Percentiles rank a stretch among this genome's conserved stretches.
phyloP scores from a whole-genome alignment of 805 yeast genomes.

The Lachancea cidri region DNA sequence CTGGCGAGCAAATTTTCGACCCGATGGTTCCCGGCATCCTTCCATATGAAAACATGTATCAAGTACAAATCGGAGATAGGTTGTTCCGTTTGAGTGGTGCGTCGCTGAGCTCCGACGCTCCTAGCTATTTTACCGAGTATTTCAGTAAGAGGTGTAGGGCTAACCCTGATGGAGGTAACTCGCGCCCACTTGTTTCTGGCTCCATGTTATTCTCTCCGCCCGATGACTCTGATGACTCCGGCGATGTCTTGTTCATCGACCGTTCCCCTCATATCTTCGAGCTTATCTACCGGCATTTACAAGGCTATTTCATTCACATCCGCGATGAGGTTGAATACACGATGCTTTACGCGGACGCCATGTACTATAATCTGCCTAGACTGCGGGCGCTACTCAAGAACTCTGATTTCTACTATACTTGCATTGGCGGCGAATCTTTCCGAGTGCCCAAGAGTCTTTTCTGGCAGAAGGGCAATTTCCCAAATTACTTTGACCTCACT shows the following conservation, averaged over 20 bases:
- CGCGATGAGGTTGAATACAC: slow-evolving; percentile 55
- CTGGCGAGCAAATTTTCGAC: slow-evolving; percentile 18
- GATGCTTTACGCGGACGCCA: slow-evolving; percentile 62
- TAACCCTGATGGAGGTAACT: background rate
- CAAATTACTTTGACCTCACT: slow-evolving; percentile 70
- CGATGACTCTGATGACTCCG: slow-evolving; percentile 8
- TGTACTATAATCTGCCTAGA: slow-evolving; percentile 61
- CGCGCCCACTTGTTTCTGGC: no score
- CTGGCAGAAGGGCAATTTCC: slow-evolving; percentile 58
- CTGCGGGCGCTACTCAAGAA: slow-evolving; percentile 44
- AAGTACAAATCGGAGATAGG: slow-evolving; percentile 63
- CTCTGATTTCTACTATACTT: slow-evolving; percentile 50
- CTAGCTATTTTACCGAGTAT: slow-evolving; percentile 78
- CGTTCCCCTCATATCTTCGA: slow-evolving; percentile 67
- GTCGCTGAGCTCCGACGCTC: slow-evolving; percentile 78
- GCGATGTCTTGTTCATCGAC: slow-evolving; percentile 56
- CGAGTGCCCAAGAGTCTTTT: slow-evolving; percentile 54
- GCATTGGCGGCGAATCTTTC: slow-evolving; percentile 57
- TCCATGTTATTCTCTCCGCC: no score
- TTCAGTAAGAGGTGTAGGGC: slow-evolving; percentile 34
- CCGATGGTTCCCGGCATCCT: slow-evolving; percentile 47
- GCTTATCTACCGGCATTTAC: slow-evolving; percentile 64
- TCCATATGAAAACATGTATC: slow-evolving; percentile 65
- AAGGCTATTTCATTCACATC: slow-evolving; percentile 70
- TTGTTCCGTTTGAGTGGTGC: slow-evolving; percentile 65